Base-by-base conservation (phyloP, 306 rosid genomes). In the Acacia confusa region DNA sequence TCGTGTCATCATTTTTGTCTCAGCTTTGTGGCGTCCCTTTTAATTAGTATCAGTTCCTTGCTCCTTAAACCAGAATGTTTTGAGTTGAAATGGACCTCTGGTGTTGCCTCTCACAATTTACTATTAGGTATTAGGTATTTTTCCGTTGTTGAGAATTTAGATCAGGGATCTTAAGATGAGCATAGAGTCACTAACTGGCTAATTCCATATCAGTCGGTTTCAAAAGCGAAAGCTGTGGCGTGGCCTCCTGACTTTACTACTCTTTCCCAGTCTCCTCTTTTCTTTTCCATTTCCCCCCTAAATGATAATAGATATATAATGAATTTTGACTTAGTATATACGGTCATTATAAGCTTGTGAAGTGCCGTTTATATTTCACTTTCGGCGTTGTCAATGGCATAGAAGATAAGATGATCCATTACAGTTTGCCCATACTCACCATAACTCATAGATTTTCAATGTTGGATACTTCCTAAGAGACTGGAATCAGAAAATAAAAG, bases 311-410 rank as follows among this genome's bases (percentile, higher is more conserved):
- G 47, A 53, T 61, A 76, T 13, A 43, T 43, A 70, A 69, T 70
- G 85, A 77, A 52, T 67, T 83, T 65, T 86, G 82, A 79, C 78
- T 24, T 5, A 66, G 34, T 24, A 79, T 77, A 80, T 83, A 73
- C 85, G 78, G 89, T 81, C 89, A 81, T 84, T 75, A 70, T 63
- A 77, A 82, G 84, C 84, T 78, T 84, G 85, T 78, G 50, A 67
- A 63, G 81, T 66, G 82, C 36, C 20, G 34, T 74, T 79, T 67
- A 63, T 70, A 16, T 72, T 63, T 67, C 34, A 76, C 72, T 64
- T 82, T 77, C 40, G 81, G 77, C 79, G 79, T 77, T 79, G 83
- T 83, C 85, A 75, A 44, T 43, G 57, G 13, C 75, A 70, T 22
- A 48, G 87, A 76, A 81, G 86, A 74, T 73, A 81, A 81, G 86